A percentile compares a stretch with the other conserved stretches of the same genome.
phyloP scores from a whole-genome alignment of 2,329 filamentous ascomycete genomes.

The Aurifilum marmelostoma region DNA sequence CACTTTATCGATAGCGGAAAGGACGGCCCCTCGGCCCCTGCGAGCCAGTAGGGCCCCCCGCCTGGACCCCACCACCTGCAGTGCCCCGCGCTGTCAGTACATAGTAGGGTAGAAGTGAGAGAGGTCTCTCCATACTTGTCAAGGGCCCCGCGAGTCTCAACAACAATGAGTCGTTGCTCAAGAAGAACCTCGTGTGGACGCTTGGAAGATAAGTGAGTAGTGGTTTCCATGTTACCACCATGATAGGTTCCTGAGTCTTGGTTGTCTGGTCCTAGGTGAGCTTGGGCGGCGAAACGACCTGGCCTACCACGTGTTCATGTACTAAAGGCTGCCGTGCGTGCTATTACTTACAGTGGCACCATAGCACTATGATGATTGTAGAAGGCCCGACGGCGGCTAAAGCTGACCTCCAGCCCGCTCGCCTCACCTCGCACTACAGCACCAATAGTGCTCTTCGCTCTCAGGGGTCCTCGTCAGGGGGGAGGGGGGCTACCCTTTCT shows the following conservation, averaged over 20 bases:
- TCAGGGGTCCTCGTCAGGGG: neutral
- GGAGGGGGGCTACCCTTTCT: neutral
- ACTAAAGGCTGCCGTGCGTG: too few relatives aligned
- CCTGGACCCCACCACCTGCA: constrained; percentile 1
- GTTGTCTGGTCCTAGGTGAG: too few relatives aligned
- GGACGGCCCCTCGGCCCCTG: neutral
- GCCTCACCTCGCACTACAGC: constrained; percentile 2
- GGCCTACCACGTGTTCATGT: too few relatives aligned
- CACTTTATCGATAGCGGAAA: constrained; percentile 11
- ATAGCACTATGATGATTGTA: neutral
- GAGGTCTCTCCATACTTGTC: neutral
- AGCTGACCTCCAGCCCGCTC: constrained; percentile 1
- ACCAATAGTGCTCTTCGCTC: neutral
- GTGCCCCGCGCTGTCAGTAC: constrained; percentile 10
- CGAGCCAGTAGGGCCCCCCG: neutral
- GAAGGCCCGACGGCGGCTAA: neutral
- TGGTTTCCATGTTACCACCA: neutral
- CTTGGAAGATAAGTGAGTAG: neutral
- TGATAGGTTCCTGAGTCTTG: neutral
- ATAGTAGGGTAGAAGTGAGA: neutral
- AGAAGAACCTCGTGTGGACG: neutral
- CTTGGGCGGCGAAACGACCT: too few relatives aligned
- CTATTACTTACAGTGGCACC: too few relatives aligned
- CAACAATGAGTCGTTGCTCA: neutral
- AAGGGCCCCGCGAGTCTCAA: neutral